Percentiles rank a stretch among this genome's conserved stretches.
These are phyloP conservation scores for Lunasporangiospora selenospora DNA, from an alignment of 192 early-diverging fungal species.

Conservation along the genomic window DNA sequence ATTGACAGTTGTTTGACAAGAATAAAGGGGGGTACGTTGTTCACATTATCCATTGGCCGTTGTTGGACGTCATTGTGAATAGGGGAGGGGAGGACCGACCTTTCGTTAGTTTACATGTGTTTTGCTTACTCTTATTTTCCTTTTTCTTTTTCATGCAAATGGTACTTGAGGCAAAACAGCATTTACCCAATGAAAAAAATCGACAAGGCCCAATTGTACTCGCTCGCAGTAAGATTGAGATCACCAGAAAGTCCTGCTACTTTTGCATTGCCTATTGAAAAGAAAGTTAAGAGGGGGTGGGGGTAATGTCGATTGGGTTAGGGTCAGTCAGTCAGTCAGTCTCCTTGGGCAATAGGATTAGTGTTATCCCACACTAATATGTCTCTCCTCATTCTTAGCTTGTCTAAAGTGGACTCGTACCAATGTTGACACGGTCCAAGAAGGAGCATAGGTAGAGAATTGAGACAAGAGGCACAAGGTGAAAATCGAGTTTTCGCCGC, in stretches of 20 bases:
- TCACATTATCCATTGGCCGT: slow-evolving; percentile 18
- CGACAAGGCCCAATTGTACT: slow-evolving; percentile 60
- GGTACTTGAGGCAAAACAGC: not conserved
- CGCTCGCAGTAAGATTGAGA: slow-evolving; percentile 31
- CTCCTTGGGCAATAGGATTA: too few species aligned
- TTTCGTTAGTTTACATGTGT: too few species aligned
- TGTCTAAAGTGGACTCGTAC: too few species aligned
- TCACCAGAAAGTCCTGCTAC: slow-evolving; percentile 45
- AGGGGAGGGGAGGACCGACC: too few species aligned
- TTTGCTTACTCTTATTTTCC: slow-evolving; percentile 46
- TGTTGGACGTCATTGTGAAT: not conserved
- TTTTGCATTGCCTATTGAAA: slow-evolving; percentile 58
- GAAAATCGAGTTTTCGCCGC: slow-evolving; percentile 65
- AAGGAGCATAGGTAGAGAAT: slow-evolving; percentile 73
- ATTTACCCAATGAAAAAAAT: slow-evolving; percentile 64
- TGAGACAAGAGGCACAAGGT: slow-evolving; percentile 66
- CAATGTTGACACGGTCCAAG: slow-evolving; percentile 78
- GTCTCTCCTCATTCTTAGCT: too few species aligned
- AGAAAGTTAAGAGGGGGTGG: too few species aligned
- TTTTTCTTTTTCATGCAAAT: slow-evolving; percentile 13
- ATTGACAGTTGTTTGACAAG: too few species aligned
- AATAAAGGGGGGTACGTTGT: too few species aligned
- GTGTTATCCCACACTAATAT: too few species aligned
- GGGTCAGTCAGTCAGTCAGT: too few species aligned
- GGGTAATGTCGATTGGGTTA: too few species aligned